A percentile compares a stretch with the other conserved stretches of the same genome.
Conservation (phyloP, 1,284 basidiomycete species). For the Mycosarcoma maydis region DNA sequence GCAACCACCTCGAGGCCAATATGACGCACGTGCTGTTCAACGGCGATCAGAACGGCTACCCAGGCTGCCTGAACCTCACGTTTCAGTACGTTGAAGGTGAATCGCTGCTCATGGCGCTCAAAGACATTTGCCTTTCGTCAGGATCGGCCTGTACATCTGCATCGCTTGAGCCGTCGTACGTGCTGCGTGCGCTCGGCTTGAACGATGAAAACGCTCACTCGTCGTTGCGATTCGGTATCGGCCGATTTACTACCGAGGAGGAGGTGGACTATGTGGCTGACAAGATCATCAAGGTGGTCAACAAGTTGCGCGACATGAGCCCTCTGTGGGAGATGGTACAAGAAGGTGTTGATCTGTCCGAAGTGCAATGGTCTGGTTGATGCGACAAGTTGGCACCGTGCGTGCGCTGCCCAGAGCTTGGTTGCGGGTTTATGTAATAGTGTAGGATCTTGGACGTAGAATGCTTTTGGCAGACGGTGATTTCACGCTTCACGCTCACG, state of each 20-base stretch:
- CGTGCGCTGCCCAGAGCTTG: background rate
- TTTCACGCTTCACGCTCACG: no score
- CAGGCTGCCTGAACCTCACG: conserved; percentile 85
- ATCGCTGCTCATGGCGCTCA: conserved; percentile 95
- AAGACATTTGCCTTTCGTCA: conserved; percentile 95
- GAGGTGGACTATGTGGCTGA: conserved; percentile 94
- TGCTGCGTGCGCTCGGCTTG: conserved; percentile 88
- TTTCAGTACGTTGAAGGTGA: conserved; percentile 98
- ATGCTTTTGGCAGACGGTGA: no score
- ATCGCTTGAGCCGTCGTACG: conserved; percentile 97
- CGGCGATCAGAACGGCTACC: conserved; percentile 78
- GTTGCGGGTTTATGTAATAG: no score
- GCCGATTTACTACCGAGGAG: conserved; percentile 96
- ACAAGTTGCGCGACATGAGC: conserved; percentile 76
- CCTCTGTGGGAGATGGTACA: conserved; percentile 67
- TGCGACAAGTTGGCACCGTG: no score
- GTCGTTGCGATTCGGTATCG: conserved; percentile 95
- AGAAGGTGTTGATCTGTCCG: conserved; percentile 86
- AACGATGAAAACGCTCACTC: conserved; percentile 99
- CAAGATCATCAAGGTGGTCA: conserved; percentile 87
- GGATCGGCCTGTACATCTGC: conserved; percentile 99
- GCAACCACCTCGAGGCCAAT: conserved; percentile 81
- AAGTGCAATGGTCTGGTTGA: conserved; percentile 83
- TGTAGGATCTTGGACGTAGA: no score
- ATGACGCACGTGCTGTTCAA: conserved; percentile 93